phyloP scores from a whole-genome alignment of 345 rosid species.

The Salix suchowensis region DNA sequence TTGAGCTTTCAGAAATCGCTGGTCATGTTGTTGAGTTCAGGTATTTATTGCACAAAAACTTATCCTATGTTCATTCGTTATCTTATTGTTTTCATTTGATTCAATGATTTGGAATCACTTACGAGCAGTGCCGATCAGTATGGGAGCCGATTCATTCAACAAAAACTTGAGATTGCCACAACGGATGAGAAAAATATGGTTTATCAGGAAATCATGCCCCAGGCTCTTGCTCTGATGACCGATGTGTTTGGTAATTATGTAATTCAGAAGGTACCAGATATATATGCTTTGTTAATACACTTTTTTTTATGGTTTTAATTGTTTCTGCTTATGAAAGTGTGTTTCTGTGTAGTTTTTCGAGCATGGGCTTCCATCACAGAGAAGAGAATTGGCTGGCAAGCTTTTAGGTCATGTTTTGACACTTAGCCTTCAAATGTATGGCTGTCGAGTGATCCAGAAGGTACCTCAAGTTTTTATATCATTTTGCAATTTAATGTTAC shows the following conservation, averaged over 20 bases:
- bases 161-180: constrained; percentile 91
- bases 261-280: constrained; percentile 69
- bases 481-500: not conserved
- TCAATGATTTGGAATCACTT: constrained; percentile 3
- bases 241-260: constrained; percentile 97
- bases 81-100: constrained; percentile 1
- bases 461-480: constrained; percentile 27
- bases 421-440: constrained; percentile 96
- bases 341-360: constrained; percentile 68
- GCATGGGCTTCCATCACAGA: constrained; percentile 81
- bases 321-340: not conserved
- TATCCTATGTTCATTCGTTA: not conserved
- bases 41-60: constrained; percentile 20
- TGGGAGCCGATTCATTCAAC: constrained; percentile 95
- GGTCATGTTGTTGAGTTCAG: constrained; percentile 80
- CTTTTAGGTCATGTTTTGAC: constrained; percentile 73
- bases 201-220: constrained; percentile 82
- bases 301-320: not conserved
- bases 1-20: constrained; percentile 60
- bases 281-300: not conserved
- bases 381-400: constrained; percentile 77
- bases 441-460: constrained; percentile 97
- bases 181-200: constrained; percentile 80
- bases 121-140: constrained; percentile 79
- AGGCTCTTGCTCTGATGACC: constrained; percentile 76